These are phyloP conservation scores for Mycosarcoma mackinlayi DNA, from an alignment of 1,284 basidiomycete species.

Conservation along the genomic window DNA sequence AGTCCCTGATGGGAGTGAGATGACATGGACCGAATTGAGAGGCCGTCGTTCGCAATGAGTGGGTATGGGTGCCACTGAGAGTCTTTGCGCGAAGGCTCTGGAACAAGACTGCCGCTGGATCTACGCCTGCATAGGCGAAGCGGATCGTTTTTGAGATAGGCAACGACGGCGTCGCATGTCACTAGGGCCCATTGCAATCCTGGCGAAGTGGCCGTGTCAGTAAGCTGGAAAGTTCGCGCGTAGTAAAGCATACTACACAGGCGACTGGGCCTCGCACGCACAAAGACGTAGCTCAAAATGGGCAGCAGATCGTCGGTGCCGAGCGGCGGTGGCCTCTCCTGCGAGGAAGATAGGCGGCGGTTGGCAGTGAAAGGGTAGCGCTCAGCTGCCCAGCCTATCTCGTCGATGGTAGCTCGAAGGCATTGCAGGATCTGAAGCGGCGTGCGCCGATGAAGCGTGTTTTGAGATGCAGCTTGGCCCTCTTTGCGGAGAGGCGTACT, in stretches of 20 bases:
- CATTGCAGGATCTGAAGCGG: conserved; percentile 40
- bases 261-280: conserved; percentile 19
- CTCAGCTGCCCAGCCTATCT: conserved; percentile 31
- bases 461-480: background rate
- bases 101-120: conserved; percentile 16
- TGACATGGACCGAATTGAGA: conserved; percentile 22
- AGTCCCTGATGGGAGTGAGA: conserved; percentile 23
- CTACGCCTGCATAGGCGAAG: conserved; percentile 26
- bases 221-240: conserved; percentile 35
- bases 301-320: conserved; percentile 45
- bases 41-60: conserved; percentile 1
- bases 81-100: background rate
- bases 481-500: background rate
- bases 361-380: conserved; percentile 11
- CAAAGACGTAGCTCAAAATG: conserved; percentile 37
- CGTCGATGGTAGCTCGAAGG: conserved; percentile 36
- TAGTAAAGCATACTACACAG: conserved; percentile 45
- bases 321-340: conserved; percentile 20
- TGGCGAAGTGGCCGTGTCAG: conserved; percentile 29
- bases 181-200: conserved; percentile 42
- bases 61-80: conserved; percentile 13
- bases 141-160: conserved; percentile 40
- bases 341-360: background rate
- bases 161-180: conserved; percentile 39
- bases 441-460: conserved; percentile 27